A percentile compares a stretch with the other conserved stretches of the same genome.
Evolutionary conservation across 169 alveolate species (phyloP).

Genomic region (Besnoitia besnoiti): DNA sequence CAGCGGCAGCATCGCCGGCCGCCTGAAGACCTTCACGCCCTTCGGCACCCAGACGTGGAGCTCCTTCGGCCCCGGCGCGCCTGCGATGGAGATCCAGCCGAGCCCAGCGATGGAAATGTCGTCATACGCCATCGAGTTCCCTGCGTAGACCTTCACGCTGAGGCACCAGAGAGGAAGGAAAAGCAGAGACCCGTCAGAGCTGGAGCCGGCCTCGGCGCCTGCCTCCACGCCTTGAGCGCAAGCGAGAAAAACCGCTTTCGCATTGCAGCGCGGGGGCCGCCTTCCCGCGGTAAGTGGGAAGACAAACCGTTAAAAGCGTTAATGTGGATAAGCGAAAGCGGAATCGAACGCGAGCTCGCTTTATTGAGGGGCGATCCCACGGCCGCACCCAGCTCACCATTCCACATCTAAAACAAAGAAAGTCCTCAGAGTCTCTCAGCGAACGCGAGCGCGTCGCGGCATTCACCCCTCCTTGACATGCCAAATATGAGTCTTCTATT

Average conservation of each 20-base stretch:
- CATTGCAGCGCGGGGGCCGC: not conserved
- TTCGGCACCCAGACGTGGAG: slow-evolving; percentile 80
- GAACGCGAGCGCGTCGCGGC: too few relatives aligned
- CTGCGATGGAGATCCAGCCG: slow-evolving; percentile 83
- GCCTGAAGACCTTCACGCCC: slow-evolving; percentile 79
- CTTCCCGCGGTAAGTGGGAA: not conserved
- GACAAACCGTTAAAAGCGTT: too few relatives aligned
- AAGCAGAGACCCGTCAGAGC: not conserved
- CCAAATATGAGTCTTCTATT: too few relatives aligned
- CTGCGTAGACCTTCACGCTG: slow-evolving; percentile 65
- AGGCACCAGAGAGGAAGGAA: not conserved
- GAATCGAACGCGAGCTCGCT: too few relatives aligned
- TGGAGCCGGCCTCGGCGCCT: too few relatives aligned
- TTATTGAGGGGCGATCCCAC: too few relatives aligned
- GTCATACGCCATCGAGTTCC: slow-evolving; percentile 68
- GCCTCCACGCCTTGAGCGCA: too few relatives aligned
- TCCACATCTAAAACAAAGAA: too few relatives aligned
- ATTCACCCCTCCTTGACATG: too few relatives aligned
- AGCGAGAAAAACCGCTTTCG: not conserved
- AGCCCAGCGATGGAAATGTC: slow-evolving; percentile 83
- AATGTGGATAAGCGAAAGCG: too few relatives aligned
- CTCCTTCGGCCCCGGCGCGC: slow-evolving; percentile 77
- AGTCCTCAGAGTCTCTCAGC: too few relatives aligned
- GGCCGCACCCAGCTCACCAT: too few relatives aligned
- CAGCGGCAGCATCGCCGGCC: slow-evolving; percentile 70